Percentiles rank a stretch among this genome's conserved stretches.
Evolutionary conservation across 805 yeast genomes (phyloP).

Genomic region (Spathaspora arborariae): DNA sequence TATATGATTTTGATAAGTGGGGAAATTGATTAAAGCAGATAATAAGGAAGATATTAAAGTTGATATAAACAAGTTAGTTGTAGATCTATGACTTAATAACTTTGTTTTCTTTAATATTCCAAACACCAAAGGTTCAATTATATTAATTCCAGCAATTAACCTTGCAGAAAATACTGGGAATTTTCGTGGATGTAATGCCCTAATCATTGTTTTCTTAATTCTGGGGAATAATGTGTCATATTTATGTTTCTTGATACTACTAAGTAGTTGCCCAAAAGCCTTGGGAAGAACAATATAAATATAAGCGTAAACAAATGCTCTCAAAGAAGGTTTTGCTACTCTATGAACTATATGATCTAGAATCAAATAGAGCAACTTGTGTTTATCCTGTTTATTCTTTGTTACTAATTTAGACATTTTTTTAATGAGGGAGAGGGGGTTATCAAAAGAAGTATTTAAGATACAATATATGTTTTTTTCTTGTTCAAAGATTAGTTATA

Average conservation of each 20-base stretch:
- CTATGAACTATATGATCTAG: slow-evolving; percentile 2
- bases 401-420: not conserved
- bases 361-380: not conserved
- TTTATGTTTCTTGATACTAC: slow-evolving; percentile 13
- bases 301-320: slow-evolving; percentile 32
- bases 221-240: slow-evolving; percentile 14
- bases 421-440: not conserved
- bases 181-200: slow-evolving; percentile 26
- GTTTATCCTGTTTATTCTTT: not conserved
- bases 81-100: slow-evolving; percentile 1
- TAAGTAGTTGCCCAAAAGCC: slow-evolving; percentile 17
- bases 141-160: slow-evolving; percentile 28
- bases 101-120: slow-evolving; percentile 4
- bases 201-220: slow-evolving; percentile 14
- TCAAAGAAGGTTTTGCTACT: slow-evolving; percentile 24
- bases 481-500: not conserved
- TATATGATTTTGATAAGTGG: slow-evolving; percentile 29
- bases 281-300: slow-evolving; percentile 32
- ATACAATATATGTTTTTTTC: not conserved
- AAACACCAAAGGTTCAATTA: slow-evolving; percentile 24
- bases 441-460: not conserved
- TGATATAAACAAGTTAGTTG: slow-evolving; percentile 13
- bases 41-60: slow-evolving; percentile 26
- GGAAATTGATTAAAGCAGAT: slow-evolving; percentile 26
- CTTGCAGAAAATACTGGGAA: slow-evolving; percentile 34